A percentile compares a stretch with the other conserved stretches of the same genome.
Evolutionary conservation across 169 alveolate species (phyloP).

Genomic region (Eimeria mitis): DNA sequence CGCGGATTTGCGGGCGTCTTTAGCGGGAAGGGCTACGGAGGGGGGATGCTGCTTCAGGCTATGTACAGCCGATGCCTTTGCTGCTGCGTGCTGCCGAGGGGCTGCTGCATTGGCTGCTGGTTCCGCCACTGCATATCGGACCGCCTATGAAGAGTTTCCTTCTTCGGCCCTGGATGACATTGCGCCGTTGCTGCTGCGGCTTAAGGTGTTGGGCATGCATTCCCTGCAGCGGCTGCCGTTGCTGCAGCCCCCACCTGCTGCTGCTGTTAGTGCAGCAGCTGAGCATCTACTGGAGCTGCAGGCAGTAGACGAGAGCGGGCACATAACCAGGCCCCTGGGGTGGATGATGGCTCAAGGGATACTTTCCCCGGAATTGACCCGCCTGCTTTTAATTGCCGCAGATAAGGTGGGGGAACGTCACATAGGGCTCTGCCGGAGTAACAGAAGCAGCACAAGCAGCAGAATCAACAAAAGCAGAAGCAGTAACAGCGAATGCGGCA

Average conservation of each 20-base stretch:
- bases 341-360: conserved; percentile 45
- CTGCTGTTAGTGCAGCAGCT: conserved; percentile 36
- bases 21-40: conserved; percentile 17
- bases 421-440: not conserved
- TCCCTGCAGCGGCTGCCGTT: conserved; percentile 59
- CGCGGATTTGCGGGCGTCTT: conserved; percentile 51
- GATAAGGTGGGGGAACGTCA: conserved; percentile 36
- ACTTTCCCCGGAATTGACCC: conserved; percentile 64
- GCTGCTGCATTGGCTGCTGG: conserved; percentile 7
- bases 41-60: conserved; percentile 62
- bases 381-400: conserved; percentile 33
- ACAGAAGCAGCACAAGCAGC: not conserved
- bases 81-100: conserved; percentile 15
- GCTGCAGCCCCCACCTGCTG: conserved; percentile 67
- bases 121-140: not conserved
- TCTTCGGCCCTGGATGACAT: conserved; percentile 43
- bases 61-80: conserved; percentile 48
- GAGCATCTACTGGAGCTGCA: conserved; percentile 42
- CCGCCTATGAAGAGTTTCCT: conserved; percentile 20
- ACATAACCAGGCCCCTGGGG: conserved; percentile 46
- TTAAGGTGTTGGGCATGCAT: conserved; percentile 48
- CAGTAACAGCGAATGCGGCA: not conserved
- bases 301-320: conserved; percentile 42
- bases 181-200: conserved; percentile 59
- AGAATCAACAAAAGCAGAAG: not conserved